A percentile compares a stretch with the other conserved stretches of the same genome.
phyloP scores from a whole-genome alignment of 192 early-diverging fungal species.

The Linnemannia elongata region DNA sequence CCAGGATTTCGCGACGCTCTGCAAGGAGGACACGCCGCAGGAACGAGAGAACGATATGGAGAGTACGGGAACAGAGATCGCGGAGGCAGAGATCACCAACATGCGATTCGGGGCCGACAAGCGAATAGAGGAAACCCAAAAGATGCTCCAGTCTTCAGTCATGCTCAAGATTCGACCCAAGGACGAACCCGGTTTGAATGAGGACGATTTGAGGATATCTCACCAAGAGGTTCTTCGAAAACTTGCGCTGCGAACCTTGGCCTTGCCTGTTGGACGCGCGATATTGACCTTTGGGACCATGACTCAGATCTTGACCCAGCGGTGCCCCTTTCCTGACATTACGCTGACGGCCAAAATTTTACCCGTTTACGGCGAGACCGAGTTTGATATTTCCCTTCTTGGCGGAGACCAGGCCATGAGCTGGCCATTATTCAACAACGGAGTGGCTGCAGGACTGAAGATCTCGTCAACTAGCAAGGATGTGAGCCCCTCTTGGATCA shows the following conservation, averaged over 20 bases:
- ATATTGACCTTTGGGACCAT: slow-evolving; percentile 76
- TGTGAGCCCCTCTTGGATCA: slow-evolving; percentile 85
- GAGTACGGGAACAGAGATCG: slow-evolving; percentile 46
- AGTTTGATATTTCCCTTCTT: slow-evolving; percentile 59
- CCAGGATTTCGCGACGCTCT: slow-evolving; percentile 32
- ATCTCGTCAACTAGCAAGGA: slow-evolving; percentile 68
- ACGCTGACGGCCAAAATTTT: slow-evolving; percentile 73
- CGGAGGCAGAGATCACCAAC: slow-evolving; percentile 64
- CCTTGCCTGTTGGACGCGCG: slow-evolving; percentile 77
- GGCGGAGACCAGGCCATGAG: slow-evolving; percentile 61
- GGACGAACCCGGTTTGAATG: slow-evolving; percentile 34
- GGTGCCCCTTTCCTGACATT: slow-evolving; percentile 70
- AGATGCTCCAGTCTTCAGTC: slow-evolving; percentile 60
- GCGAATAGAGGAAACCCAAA: slow-evolving; percentile 66
- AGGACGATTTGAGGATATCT: slow-evolving; percentile 31
- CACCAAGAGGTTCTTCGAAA: slow-evolving; percentile 32
- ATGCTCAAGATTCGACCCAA: slow-evolving; percentile 39
- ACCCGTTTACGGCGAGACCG: slow-evolving; percentile 70
- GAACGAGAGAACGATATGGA: slow-evolving; percentile 47
- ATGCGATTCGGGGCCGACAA: slow-evolving; percentile 69
- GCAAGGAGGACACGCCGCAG: slow-evolving; percentile 30
- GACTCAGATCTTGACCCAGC: slow-evolving; percentile 65
- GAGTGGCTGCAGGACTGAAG: slow-evolving; percentile 82
- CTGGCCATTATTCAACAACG: slow-evolving; percentile 94
- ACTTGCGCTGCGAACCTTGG: slow-evolving; percentile 64